These are phyloP conservation scores for Fusarium verticillioides DNA, from an alignment of 2,329 filamentous ascomycete genomes.

Conservation along the genomic window DNA sequence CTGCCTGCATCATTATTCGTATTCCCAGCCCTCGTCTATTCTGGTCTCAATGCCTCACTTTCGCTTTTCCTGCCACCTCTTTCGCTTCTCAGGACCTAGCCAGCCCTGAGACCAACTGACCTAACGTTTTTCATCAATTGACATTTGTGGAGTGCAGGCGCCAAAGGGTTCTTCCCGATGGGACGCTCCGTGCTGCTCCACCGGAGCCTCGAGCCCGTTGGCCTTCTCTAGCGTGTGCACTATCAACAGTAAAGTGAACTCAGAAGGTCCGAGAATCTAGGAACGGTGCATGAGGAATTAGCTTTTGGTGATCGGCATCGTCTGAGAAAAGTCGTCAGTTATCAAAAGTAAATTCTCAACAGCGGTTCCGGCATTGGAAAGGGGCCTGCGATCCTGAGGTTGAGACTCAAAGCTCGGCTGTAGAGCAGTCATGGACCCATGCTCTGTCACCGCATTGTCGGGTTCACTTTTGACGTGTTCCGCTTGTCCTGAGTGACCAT, in stretches of 20 bases:
- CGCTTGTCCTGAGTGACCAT: conserved; percentile 18
- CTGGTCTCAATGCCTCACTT: conserved; percentile 23
- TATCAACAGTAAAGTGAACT: conserved; percentile 21
- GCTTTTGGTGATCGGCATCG: conserved; percentile 23
- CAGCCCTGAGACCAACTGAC: conserved; percentile 16
- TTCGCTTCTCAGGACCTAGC: conserved; percentile 13
- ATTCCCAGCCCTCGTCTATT: conserved; percentile 21
- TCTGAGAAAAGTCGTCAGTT: conserved; percentile 5
- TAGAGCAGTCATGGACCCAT: conserved; percentile 7
- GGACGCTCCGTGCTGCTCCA: conserved; percentile 41
- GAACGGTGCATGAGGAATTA: conserved; percentile 23
- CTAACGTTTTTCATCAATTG: conserved; percentile 27
- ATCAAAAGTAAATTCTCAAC: not conserved
- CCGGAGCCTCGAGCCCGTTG: conserved; percentile 33
- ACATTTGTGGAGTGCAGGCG: conserved; percentile 41
- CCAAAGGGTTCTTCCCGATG: conserved; percentile 46
- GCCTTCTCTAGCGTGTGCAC: conserved; percentile 29
- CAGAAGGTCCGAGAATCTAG: conserved; percentile 4
- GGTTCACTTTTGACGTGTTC: conserved; percentile 29
- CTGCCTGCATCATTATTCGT: conserved; percentile 7
- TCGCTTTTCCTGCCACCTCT: conserved; percentile 29
- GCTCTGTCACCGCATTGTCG: conserved; percentile 23
- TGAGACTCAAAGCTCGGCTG: not conserved
- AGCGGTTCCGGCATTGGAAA: conserved; percentile 16
- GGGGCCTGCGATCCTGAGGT: conserved; percentile 1